Evolutionary conservation across 2,329 filamentous ascomycete genomes (phyloP).

Genomic region (Diatrype stigma): DNA sequence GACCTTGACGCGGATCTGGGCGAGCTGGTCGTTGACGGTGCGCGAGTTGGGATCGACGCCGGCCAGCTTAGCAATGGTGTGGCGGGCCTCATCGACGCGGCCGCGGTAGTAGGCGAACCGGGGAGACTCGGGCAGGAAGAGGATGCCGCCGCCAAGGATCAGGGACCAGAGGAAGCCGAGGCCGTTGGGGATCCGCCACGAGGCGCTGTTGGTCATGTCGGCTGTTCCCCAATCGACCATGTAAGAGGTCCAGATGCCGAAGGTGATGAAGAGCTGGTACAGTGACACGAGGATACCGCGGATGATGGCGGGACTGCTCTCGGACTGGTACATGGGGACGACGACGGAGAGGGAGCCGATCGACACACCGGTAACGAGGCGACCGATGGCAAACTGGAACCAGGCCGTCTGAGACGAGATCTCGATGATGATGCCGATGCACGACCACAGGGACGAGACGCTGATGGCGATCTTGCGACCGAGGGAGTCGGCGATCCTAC

Average conservation of each 20-base stretch:
- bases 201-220: slow-evolving; percentile 36
- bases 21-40: slow-evolving; percentile 43
- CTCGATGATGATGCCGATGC: slow-evolving; percentile 60
- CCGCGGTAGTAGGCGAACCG: slow-evolving; percentile 47
- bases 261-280: slow-evolving; percentile 67
- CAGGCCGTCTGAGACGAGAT: slow-evolving; percentile 52
- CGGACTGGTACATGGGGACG: slow-evolving; percentile 66
- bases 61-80: slow-evolving; percentile 42
- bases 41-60: slow-evolving; percentile 36
- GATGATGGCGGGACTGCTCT: slow-evolving; percentile 60
- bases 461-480: slow-evolving; percentile 61
- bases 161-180: slow-evolving; percentile 54
- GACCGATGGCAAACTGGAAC: slow-evolving; percentile 62
- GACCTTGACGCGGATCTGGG: slow-evolving; percentile 48
- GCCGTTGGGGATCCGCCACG: slow-evolving; percentile 61
- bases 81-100: slow-evolving; percentile 42
- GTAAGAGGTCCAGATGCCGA: slow-evolving; percentile 59
- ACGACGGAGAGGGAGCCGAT: slow-evolving; percentile 62
- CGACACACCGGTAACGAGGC: slow-evolving; percentile 62
- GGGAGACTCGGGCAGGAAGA: slow-evolving; percentile 52
- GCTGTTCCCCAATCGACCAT: slow-evolving; percentile 61
- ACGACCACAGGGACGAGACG: slow-evolving; percentile 58
- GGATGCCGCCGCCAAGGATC: slow-evolving; percentile 45
- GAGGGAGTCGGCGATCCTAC: slow-evolving; percentile 57
- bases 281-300: slow-evolving; percentile 59